phyloP scores from a whole-genome alignment of 2,329 filamentous ascomycete species.

The Trichocomaceae sp. region DNA sequence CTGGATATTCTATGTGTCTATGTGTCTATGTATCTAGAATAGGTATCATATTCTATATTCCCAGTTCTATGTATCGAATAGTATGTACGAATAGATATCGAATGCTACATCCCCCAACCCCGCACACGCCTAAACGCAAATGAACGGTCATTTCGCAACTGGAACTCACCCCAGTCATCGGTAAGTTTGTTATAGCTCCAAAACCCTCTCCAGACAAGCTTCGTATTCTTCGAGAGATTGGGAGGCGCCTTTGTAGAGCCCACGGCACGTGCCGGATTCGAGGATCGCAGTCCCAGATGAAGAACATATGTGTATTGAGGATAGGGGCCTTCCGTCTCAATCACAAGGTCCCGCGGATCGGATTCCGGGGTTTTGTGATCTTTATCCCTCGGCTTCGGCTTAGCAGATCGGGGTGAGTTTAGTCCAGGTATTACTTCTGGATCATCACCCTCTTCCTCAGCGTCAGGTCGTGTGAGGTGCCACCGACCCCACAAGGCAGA shows the following conservation, averaged over 20 bases:
- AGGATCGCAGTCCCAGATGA: constrained; percentile 60
- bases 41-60: background rate
- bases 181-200: constrained; percentile 86
- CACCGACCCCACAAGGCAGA: constrained; percentile 61
- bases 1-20: no score
- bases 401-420: constrained; percentile 27
- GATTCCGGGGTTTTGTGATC: constrained; percentile 15
- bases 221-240: constrained; percentile 66
- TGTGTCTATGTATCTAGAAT: no score
- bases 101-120: constrained; percentile 46
- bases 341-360: constrained; percentile 55
- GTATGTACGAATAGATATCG: background rate
- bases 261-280: constrained; percentile 49
- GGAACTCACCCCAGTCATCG: constrained; percentile 84
- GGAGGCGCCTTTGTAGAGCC: constrained; percentile 27
- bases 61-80: background rate
- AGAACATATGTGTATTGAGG: constrained; percentile 78
- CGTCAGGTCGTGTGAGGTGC: constrained; percentile 52
- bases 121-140: constrained; percentile 55
- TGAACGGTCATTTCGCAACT: constrained; percentile 53
- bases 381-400: background rate
- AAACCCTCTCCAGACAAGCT: constrained; percentile 79
- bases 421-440: constrained; percentile 35
- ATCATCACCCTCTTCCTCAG: constrained; percentile 20
- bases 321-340: constrained; percentile 80